phyloP scores from a whole-genome alignment of 2,329 filamentous ascomycete species.

The Rhynchosporium agropyri region DNA sequence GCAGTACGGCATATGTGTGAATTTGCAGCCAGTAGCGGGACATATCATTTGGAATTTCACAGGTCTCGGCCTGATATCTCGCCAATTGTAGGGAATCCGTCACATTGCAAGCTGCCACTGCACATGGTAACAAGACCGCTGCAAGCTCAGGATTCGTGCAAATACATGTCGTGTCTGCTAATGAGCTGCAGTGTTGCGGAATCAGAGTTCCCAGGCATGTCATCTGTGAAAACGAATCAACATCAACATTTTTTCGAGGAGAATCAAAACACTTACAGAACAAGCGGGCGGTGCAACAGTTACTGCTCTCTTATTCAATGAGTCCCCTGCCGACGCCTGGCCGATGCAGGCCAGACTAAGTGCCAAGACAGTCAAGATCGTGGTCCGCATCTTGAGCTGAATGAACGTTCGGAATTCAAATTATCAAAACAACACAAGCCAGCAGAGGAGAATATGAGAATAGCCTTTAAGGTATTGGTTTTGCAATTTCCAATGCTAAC shows the following conservation, averaged over 20 bases:
- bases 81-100: constrained; percentile 46
- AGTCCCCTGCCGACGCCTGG: background rate
- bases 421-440: background rate
- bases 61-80: constrained; percentile 46
- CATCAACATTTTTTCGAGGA: too few relatives aligned
- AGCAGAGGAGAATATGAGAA: background rate
- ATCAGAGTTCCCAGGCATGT: constrained; percentile 15
- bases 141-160: constrained; percentile 44
- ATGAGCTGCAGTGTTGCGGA: constrained; percentile 32
- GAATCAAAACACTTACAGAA: background rate
- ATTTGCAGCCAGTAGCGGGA: constrained; percentile 16
- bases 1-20: constrained; percentile 13
- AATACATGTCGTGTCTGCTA: constrained; percentile 45
- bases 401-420: too few relatives aligned
- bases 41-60: constrained; percentile 39
- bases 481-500: background rate
- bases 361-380: background rate
- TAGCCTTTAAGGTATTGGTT: background rate
- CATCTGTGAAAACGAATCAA: background rate
- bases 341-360: background rate
- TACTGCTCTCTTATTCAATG: background rate
- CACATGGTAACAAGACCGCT: constrained; percentile 41
- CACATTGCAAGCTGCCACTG: constrained; percentile 43
- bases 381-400: constrained; percentile 2
- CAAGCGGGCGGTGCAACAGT: constrained; percentile 5